Evolutionary conservation across 805 yeast genomes (phyloP), one percentile per base, ranked within the genome.

Genomic region (Groenewaldozyma tartarivorans): DNA sequence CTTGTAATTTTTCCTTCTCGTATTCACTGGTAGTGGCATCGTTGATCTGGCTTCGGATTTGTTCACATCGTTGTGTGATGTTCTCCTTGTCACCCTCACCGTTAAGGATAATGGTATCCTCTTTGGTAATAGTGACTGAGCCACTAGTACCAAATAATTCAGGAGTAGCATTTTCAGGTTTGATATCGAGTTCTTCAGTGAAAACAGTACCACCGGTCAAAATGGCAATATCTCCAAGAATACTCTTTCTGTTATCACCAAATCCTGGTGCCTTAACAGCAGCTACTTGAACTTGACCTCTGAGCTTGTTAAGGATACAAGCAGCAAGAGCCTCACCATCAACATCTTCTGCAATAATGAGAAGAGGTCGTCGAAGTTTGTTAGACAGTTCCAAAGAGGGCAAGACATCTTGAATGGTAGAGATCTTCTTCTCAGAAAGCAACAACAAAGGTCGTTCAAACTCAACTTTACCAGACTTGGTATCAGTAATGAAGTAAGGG

Each of bases 301-400:
- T 83, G 60, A 92, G 75, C 71, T 92, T 92, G 77, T 92, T 92
- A 64, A 92, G 75, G 56, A 92, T 81, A 68, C 97, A 87, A 50
- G 96, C 96, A 53, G 97, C 97, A 48, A 92, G 74, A 37, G 98
- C 98, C 72, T 92, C 97, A 56, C 97, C 97, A 56, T 90, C 97
- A 46, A 92, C 73, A 58, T 85, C 96, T 71, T 92, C 98, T 47
- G 97, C 95, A 53, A 92, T 67, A 59, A 92, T 84, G 53, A 92
- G 71, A 61, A 92, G 70, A 45, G 98, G 96, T 68, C 95, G 83
- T 70, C 96, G 81, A 51, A 78, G 68, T 69, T 87, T 88, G 74
- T 85, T 88, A 51, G 96, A 85, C 56, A 88, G 71, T 67, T 90
- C 96, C 56, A 92, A 73, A 16, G 96, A 79, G 42, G 98, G 98